Base-by-base conservation (phyloP, 148 eudicot species). In the Limonium bicolor region DNA sequence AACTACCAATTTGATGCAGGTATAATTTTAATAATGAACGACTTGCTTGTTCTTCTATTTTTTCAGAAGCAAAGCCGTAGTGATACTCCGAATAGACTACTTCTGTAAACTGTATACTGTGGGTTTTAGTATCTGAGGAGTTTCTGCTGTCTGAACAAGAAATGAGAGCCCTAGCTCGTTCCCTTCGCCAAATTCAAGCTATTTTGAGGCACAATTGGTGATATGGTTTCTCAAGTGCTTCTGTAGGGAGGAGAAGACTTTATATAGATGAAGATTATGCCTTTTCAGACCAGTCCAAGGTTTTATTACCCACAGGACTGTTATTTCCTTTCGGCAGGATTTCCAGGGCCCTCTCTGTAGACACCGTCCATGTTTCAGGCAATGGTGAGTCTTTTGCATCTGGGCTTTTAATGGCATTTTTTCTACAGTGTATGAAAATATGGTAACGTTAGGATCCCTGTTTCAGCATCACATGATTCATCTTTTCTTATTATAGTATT, bases 101-200 rank as follows among this genome's bases (percentile, higher is more conserved):
- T n/a, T n/a, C n/a, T n/a, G n/a, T n/a, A n/a, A n/a, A n/a, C n/a
- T n/a, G n/a, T n/a, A n/a, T n/a, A n/a, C n/a, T n/a, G n/a, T n/a
- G n/a, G n/a, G 30, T 49, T 45, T 42, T 34, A 31, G 37, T 63
- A 50, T 46, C 29, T 25, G 48, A 25, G 29, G 12, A 56, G n/a
- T n/a, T n/a, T n/a, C 46, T 44, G 45, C 45, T 54, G 41, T 58
- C 46, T 10, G 29, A 20, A 12, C 58, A 51, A 48, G 69, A 60
- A 33, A 82, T 83, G 90, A 74, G 92, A 53, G 44, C 44, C 22
- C 38, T 74, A 50, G 42, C 65, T 45, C 74, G 64, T 7, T 55
- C 70, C 5, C 22, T 59, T 46, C 57, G 71, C 43, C 72, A 53
- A 31, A 53, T 61, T 53, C 61, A 33, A 59, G 58, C 76, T 25